Base-by-base conservation (phyloP, 2,329 filamentous ascomycete genomes). In the Sporothrix phasma region DNA sequence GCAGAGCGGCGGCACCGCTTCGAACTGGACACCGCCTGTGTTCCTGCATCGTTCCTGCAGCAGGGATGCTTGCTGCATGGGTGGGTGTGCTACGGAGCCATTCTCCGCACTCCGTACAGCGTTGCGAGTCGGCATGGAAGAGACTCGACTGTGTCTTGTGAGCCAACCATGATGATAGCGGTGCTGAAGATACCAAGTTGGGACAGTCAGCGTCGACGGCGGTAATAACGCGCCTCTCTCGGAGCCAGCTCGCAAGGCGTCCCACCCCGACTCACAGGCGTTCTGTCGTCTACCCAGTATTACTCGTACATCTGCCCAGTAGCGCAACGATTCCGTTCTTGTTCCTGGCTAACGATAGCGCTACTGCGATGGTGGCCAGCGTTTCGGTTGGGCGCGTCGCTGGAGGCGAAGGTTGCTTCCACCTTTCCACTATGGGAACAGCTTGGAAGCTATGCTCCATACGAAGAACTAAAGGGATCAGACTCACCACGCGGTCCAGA, bases 11-110 rank as follows among this genome's bases (percentile, higher is more conserved):
- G 22, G 22, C 45, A 47, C 22, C 45, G 13, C 11, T 11, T 56
- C 39, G 51, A 11, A 22, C 56, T n/a, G 8, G 53, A 54, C 53
- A 46, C 54, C 39, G 39, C 56, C 22, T 59, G 56, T 59, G 56
- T 59, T 59, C 56, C 56, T 59, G 56, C 56, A 37, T 45, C 37
- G 56, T 59, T 59, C 39, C 56, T 59, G 37, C 56, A 31, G 56
- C 26, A 43, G 54, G 37, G 43, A 26, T 58, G 24, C 51, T 31
- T 56, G 51, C 31, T 56, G 51, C 51, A 56, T 56, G 51, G 39
- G 31, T 39, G 51, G 31, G 51, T 56, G 51, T 37, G 51, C 24
- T 39, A 56, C 31, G 29, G 51, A 39, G 51, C 51, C 51, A 29
- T 56, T 7, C 31, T 56, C 51, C 51, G 51, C 51, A 39, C 51